Percentiles rank a stretch among this genome's conserved stretches.
These are phyloP conservation scores for Alternaria dauci DNA, from an alignment of 2,329 filamentous ascomycete genomes.

Conservation along the genomic window DNA sequence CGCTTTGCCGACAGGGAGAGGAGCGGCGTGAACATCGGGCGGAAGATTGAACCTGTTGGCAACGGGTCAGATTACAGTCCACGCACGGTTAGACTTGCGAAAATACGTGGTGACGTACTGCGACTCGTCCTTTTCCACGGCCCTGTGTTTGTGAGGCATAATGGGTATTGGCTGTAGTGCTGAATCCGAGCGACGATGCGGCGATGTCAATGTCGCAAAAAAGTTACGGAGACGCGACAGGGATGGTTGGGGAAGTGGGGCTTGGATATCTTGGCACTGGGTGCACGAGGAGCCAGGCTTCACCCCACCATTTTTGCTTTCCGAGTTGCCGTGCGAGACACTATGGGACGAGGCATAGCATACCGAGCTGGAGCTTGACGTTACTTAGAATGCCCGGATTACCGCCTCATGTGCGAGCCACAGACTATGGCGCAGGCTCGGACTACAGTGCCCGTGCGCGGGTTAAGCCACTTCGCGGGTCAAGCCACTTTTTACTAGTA, in stretches of 20 bases:
- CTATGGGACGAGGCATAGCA: not conserved
- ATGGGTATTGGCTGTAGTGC: constrained; percentile 10
- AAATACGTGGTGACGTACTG: constrained; percentile 37
- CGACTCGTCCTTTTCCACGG: constrained; percentile 59
- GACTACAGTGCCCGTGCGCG: not conserved
- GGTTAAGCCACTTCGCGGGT: too few relatives aligned
- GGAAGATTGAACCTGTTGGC: constrained; percentile 66
- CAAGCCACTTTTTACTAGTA: too few relatives aligned
- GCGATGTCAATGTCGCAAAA: constrained; percentile 15
- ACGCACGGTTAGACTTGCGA: constrained; percentile 2
- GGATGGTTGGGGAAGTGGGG: constrained; percentile 11
- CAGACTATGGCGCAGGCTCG: not conserved
- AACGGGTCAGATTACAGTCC: constrained; percentile 45
- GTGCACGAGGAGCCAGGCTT: constrained; percentile 1
- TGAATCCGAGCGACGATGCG: not conserved
- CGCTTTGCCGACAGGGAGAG: constrained; percentile 63
- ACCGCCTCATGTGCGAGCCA: not conserved
- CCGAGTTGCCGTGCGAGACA: not conserved
- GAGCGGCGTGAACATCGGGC: constrained; percentile 65
- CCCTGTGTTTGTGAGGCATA: constrained; percentile 91
- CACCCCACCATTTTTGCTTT: constrained; percentile 5
- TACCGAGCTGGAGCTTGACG: not conserved
- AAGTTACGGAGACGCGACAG: constrained; percentile 17
- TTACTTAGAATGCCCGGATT: not conserved
- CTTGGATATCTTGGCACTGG: constrained; percentile 2